A percentile compares a stretch with the other conserved stretches of the same genome.
These are phyloP conservation scores for Saccharomycopsis crataegensis DNA, from an alignment of 1,139 yeast species.

Conservation along the genomic window DNA sequence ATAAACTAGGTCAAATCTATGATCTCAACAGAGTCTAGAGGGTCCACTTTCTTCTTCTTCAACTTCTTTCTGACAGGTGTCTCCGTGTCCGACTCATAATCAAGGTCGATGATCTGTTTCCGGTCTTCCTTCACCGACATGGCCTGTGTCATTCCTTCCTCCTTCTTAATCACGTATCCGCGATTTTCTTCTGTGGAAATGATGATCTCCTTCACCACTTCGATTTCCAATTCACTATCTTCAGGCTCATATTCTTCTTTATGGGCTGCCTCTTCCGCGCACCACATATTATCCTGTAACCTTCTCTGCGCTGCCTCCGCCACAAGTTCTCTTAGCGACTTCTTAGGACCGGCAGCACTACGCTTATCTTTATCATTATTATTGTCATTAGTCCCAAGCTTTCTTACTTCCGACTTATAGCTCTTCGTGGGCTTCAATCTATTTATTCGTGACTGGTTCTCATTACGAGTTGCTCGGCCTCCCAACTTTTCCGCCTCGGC, in stretches of 20 bases:
- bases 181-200: slow-evolving; percentile 16
- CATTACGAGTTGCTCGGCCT: neutral
- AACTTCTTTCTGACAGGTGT: slow-evolving; percentile 25
- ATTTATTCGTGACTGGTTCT: slow-evolving; percentile 20
- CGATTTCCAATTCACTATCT: slow-evolving; percentile 33
- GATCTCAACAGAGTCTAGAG: slow-evolving; percentile 21
- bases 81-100: no score
- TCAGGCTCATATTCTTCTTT: slow-evolving; percentile 25
- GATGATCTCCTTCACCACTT: slow-evolving; percentile 24
- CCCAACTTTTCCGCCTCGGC: neutral
- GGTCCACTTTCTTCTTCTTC: slow-evolving; percentile 17
- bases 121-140: no score
- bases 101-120: no score
- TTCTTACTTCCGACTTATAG: slow-evolving; percentile 24
- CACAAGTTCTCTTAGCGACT: slow-evolving; percentile 41
- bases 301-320: slow-evolving; percentile 66
- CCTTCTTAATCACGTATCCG: neutral
- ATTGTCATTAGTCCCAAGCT: slow-evolving; percentile 20
- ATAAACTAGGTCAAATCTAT: slow-evolving; percentile 23
- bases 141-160: neutral
- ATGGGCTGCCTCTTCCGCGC: slow-evolving; percentile 28
- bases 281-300: slow-evolving; percentile 49
- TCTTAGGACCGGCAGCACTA: slow-evolving; percentile 19
- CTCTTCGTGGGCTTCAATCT: slow-evolving; percentile 15
- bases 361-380: slow-evolving; percentile 10